Conservation (phyloP, 176 grass and related monocot species). For the Ampelocalamus luodianensis region DNA sequence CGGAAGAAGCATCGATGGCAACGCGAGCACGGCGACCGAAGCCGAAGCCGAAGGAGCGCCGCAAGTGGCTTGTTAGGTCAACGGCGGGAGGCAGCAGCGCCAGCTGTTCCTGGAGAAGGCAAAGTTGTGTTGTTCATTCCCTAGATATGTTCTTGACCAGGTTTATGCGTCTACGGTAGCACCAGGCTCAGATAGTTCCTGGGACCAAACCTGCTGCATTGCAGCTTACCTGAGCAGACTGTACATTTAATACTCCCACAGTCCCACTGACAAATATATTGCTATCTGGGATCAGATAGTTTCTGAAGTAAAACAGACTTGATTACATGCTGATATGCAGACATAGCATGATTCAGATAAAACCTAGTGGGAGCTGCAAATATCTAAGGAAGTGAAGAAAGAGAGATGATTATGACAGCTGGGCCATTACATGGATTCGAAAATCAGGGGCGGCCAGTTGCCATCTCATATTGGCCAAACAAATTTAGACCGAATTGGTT, state of each 20-base stretch:
- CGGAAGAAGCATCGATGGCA: background rate
- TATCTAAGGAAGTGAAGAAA: conserved; percentile 1
- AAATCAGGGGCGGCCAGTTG: background rate
- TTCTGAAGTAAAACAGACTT: background rate
- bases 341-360: conserved; percentile 15
- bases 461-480: background rate
- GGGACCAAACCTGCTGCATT: background rate
- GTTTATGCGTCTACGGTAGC: background rate
- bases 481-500: conserved; percentile 15
- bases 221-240: background rate
- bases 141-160: background rate
- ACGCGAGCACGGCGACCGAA: background rate
- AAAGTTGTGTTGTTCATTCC: conserved; percentile 2
- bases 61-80: background rate
- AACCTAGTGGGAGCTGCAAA: background rate
- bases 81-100: background rate
- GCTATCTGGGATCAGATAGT: background rate
- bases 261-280: background rate
- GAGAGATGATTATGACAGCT: conserved; percentile 31
- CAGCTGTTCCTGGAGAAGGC: conserved; percentile 24
- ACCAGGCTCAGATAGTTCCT: background rate
- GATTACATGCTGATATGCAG: background rate
- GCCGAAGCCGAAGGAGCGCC: background rate
- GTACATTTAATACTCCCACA: background rate
- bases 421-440: background rate